Evolutionary conservation across 768 basidiomycete genomes (phyloP).

Genomic region (Suillus clintonianus): DNA sequence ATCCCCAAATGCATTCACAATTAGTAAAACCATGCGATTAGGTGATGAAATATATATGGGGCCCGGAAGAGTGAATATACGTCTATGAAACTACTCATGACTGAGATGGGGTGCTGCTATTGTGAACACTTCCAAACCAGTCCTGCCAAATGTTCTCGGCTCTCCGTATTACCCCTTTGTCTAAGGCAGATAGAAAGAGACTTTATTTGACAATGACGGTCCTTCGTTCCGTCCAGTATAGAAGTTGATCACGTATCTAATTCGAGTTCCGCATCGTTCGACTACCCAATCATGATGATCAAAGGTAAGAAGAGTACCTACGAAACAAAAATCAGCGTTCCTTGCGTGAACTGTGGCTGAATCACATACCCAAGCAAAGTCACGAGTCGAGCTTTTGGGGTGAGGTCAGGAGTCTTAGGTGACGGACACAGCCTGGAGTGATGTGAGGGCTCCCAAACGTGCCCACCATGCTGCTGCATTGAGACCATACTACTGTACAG

Average conservation of each 20-base stretch:
- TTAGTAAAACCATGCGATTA: conserved; percentile 7
- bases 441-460: too few species aligned
- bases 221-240: conserved; percentile 75
- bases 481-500: background rate
- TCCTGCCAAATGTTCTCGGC: conserved; percentile 53
- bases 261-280: conserved; percentile 85
- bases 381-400: conserved; percentile 79
- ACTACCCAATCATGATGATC: conserved; percentile 98
- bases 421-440: too few species aligned
- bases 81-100: background rate
- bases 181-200: conserved; percentile 90
- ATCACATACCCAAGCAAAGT: conserved; percentile 78
- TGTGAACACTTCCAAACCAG: conserved; percentile 29
- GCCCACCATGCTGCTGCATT: conserved; percentile 27
- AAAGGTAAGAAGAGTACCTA: conserved; percentile 94
- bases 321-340: background rate
- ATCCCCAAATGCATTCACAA: conserved; percentile 11
- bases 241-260: conserved; percentile 98
- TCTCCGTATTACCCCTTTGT: conserved; percentile 90
- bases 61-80: too few species aligned
- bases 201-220: conserved; percentile 43
- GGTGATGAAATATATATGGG: too few species aligned
- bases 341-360: background rate
- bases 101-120: conserved; percentile 18
- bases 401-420: too few species aligned